phyloP scores from a whole-genome alignment of 2,329 filamentous ascomycete species.

The Curvularia hawaiiensis region DNA sequence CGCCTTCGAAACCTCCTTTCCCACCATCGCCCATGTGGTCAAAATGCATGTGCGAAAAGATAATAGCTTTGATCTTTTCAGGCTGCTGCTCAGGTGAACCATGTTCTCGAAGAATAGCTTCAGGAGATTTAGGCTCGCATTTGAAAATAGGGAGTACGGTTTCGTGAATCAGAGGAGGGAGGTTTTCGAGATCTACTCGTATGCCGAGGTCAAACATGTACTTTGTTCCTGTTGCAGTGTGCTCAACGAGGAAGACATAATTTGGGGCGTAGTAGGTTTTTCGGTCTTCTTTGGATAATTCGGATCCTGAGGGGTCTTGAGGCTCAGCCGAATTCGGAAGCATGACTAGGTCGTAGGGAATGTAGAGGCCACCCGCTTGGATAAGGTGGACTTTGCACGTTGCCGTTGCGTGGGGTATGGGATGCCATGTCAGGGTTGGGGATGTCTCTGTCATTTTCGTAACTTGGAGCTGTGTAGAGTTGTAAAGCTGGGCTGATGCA shows the following conservation, averaged over 20 bases:
- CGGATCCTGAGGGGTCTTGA: conserved; percentile 43
- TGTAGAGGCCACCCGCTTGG: conserved; percentile 49
- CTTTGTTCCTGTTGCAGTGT: conserved; percentile 42
- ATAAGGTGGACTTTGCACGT: conserved; percentile 42
- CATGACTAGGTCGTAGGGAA: conserved; percentile 55
- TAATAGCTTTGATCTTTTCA: conserved; percentile 48
- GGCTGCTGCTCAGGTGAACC: conserved; percentile 39
- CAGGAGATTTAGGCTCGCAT: conserved; percentile 38
- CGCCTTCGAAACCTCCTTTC: conserved; percentile 41
- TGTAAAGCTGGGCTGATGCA: background rate
- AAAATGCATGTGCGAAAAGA: conserved; percentile 49
- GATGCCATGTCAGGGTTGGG: conserved; percentile 29
- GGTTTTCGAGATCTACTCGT: conserved; percentile 50
- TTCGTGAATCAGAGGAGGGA: conserved; percentile 51
- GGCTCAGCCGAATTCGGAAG: conserved; percentile 51
- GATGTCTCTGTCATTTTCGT: conserved; percentile 1
- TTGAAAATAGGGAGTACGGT: conserved; percentile 48
- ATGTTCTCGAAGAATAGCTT: conserved; percentile 34
- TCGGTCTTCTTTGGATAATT: conserved; percentile 41
- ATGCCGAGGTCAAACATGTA: conserved; percentile 62
- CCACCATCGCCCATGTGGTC: conserved; percentile 50
- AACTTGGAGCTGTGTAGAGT: background rate
- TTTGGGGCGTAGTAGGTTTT: conserved; percentile 35
- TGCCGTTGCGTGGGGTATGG: conserved; percentile 28
- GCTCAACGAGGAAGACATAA: conserved; percentile 41